phyloP scores from a whole-genome alignment of 495 filamentous ascomycete genomes.

The Daldinia decipiens region DNA sequence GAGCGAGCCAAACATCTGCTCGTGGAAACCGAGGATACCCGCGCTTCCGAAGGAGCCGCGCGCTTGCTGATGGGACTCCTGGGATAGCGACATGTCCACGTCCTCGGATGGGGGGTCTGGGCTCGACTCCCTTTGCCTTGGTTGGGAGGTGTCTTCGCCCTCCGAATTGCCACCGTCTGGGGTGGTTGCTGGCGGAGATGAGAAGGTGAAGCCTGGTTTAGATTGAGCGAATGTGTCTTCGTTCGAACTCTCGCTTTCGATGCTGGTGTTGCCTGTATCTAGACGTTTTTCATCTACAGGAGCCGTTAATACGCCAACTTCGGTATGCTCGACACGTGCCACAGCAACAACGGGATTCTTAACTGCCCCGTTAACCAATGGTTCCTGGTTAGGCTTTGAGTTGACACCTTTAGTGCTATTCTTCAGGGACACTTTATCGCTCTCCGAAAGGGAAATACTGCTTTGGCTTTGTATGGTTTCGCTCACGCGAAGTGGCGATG shows the following conservation, averaged over 20 bases:
- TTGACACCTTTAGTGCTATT: neutral
- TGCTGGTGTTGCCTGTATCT: neutral
- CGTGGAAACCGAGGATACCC: slow-evolving; percentile 54
- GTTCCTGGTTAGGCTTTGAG: neutral
- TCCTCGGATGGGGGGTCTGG: slow-evolving; percentile 41
- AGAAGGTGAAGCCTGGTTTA: slow-evolving; percentile 45
- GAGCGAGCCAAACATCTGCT: slow-evolving; percentile 47
- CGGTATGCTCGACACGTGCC: no score
- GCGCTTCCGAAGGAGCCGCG: slow-evolving; percentile 50
- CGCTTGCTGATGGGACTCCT: slow-evolving; percentile 9
- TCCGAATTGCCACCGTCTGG: slow-evolving; percentile 12
- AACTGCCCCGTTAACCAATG: neutral
- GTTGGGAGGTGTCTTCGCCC: slow-evolving; percentile 9
- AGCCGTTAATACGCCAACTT: neutral
- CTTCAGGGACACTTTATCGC: neutral
- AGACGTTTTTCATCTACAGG: neutral
- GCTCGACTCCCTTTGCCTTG: neutral
- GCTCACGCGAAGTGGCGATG: slow-evolving; percentile 36
- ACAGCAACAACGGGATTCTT: neutral
- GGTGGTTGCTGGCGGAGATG: slow-evolving; percentile 32
- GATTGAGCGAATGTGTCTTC: slow-evolving; percentile 38
- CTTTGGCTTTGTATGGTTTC: slow-evolving; percentile 20
- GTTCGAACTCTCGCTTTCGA: neutral
- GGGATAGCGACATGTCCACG: neutral
- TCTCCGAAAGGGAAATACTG: neutral